Conservation (phyloP, 352 stramenopile species). For the Phytophthora fragariaefolia region DNA sequence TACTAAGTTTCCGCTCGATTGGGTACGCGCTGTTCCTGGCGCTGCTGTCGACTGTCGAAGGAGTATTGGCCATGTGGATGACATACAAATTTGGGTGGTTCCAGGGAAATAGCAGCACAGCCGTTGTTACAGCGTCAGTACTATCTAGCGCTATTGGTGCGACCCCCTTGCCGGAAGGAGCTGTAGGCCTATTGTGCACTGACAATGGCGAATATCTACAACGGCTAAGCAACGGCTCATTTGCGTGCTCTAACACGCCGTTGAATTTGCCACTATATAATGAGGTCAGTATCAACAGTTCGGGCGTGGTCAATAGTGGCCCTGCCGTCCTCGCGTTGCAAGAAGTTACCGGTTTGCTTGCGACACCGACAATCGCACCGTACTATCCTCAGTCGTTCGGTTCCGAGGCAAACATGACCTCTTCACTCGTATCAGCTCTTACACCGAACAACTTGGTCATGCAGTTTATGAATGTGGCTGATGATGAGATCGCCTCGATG, state of each 20-base stretch:
- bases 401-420: slow-evolving; percentile 11
- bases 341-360: slow-evolving; percentile 37
- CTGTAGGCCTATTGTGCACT: slow-evolving; percentile 48
- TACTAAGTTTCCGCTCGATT: slow-evolving; percentile 46
- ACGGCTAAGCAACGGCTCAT: slow-evolving; percentile 29
- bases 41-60: slow-evolving; percentile 43
- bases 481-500: slow-evolving; percentile 15
- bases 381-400: slow-evolving; percentile 40
- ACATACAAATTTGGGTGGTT: slow-evolving; percentile 41
- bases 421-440: slow-evolving; percentile 18
- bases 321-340: slow-evolving; percentile 42
- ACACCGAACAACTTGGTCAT: slow-evolving; percentile 16
- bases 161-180: slow-evolving; percentile 32
- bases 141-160: slow-evolving; percentile 31
- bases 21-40: slow-evolving; percentile 42
- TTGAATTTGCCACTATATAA: slow-evolving; percentile 47
- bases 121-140: slow-evolving; percentile 3
- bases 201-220: slow-evolving; percentile 47
- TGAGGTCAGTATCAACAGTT: slow-evolving; percentile 34
- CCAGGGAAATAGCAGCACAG: slow-evolving; percentile 3
- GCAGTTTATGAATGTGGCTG: slow-evolving; percentile 2
- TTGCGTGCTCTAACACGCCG: slow-evolving; percentile 54
- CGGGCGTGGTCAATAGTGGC: slow-evolving; percentile 16
- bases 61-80: slow-evolving; percentile 42
- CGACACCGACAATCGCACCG: background rate